Base-by-base conservation (phyloP, 202 grass and related monocot genomes). In the Musa balbisiana region DNA sequence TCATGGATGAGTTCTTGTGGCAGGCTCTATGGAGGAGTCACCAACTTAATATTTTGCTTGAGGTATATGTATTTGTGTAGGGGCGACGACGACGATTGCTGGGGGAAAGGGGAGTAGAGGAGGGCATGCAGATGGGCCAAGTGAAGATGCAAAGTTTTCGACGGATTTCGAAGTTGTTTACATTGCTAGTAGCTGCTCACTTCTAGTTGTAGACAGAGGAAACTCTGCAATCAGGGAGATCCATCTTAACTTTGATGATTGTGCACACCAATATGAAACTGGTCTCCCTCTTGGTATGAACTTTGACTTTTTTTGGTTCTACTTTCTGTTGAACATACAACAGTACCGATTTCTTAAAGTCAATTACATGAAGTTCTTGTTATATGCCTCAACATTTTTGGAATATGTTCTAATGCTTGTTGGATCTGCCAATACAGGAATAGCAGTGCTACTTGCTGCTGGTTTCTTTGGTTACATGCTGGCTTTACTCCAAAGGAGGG, bases 81-180 rank as follows among this genome's bases (percentile, higher is more conserved):
- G 95, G 51, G 83, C 94, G 83, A 98, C 91, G 58, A 98, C 91
- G 53, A 98, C 95, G 76, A 94, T 98, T 86, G 95, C 95, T 58
- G 93, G 93, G 55, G 93, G 93, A 0, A 97, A 92, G 79, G 87
- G 87, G 86, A 85, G 79, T 60, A 91, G 81, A 92, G 90, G 90
- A 73, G 90, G 87, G 55, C 93, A 92, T 72, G 75, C 92, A 16
- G 93, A 97, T 77, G 90, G 90, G 69, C 90, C 87, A 22, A 94
- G 95, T 62, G 88, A 89, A 17, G 89, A 94, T 49, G 95, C 91
- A 56, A 98, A 98, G 86, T 91, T 98, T 69, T 98, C 95, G 67
- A 94, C 87, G 71, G 95, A 98, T 88, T 90, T 98, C 85, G 91
- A 98, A 84, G 85, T 98, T 27, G 88, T 90, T 64, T 98, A 98